A percentile compares a stretch with the other conserved stretches of the same genome.
phyloP scores from a whole-genome alignment of 768 basidiomycete genomes.

The Boletus rufocinnamomeus region DNA sequence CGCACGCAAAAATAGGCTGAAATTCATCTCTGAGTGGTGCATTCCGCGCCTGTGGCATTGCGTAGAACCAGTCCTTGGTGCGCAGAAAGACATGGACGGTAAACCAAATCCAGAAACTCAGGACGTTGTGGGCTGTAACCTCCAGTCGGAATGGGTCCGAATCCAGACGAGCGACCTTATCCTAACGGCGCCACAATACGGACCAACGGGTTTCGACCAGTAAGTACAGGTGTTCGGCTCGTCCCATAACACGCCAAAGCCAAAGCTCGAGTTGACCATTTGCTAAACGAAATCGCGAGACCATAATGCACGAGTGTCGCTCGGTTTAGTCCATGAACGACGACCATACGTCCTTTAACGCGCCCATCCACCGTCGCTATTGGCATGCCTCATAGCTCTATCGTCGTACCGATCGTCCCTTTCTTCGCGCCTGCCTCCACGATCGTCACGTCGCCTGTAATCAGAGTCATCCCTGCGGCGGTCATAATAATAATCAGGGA shows the following conservation, averaged over 20 bases:
- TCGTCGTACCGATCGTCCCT: constrained; percentile 83
- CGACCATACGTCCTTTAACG: constrained; percentile 55
- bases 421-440: constrained; percentile 76
- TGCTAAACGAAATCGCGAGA: constrained; percentile 53
- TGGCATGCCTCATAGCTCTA: constrained; percentile 67
- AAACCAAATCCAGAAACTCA: constrained; percentile 24
- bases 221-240: constrained; percentile 42
- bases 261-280: constrained; percentile 44
- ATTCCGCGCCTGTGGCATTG: constrained; percentile 10
- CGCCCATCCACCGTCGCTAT: constrained; percentile 77
- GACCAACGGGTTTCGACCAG: constrained; percentile 41
- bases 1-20: constrained; percentile 1
- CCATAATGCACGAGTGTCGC: constrained; percentile 35
- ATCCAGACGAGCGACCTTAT: constrained; percentile 33
- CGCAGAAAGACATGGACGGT: constrained; percentile 10
- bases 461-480: constrained; percentile 80
- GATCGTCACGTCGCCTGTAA: constrained; percentile 59
- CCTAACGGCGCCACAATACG: constrained; percentile 35
- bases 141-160: constrained; percentile 24
- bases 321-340: constrained; percentile 38
- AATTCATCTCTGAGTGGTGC: constrained; percentile 4
- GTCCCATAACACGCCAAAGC: constrained; percentile 40
- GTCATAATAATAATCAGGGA: constrained; percentile 84
- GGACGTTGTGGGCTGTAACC: constrained; percentile 10
- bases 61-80: constrained; percentile 16